These are phyloP conservation scores for Hypomontagnella submonticulosa DNA, from an alignment of 495 filamentous ascomycete species.

Conservation along the genomic window DNA sequence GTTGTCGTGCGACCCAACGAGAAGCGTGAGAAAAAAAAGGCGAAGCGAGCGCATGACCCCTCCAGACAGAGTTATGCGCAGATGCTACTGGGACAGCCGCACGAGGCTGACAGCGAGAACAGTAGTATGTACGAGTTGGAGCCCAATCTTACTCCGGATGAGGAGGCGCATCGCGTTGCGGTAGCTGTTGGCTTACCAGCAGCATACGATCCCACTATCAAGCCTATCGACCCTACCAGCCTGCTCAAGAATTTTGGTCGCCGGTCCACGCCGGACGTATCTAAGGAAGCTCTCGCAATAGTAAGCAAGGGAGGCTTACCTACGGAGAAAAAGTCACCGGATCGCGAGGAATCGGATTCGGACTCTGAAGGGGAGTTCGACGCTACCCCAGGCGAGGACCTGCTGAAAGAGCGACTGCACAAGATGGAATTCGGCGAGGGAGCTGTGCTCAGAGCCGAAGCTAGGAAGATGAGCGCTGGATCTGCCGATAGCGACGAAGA, in stretches of 20 bases:
- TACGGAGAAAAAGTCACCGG: constrained; percentile 40
- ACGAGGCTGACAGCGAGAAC: constrained; percentile 63
- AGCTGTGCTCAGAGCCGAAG: constrained; percentile 53
- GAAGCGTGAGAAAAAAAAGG: constrained; percentile 92
- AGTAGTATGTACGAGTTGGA: constrained; percentile 60
- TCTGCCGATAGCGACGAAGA: constrained; percentile 51
- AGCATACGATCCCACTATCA: constrained; percentile 65
- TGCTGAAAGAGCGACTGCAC: constrained; percentile 61
- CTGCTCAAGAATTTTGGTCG: constrained; percentile 41
- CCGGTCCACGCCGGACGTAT: constrained; percentile 43
- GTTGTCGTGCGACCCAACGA: constrained; percentile 92
- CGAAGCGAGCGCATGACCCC: constrained; percentile 85
- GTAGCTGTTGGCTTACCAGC: constrained; percentile 74
- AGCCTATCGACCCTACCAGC: constrained; percentile 57
- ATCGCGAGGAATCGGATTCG: constrained; percentile 62
- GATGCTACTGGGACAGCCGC: constrained; percentile 76
- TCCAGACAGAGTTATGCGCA: constrained; percentile 80
- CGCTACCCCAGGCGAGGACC: constrained; percentile 51
- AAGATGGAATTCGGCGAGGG: constrained; percentile 67
- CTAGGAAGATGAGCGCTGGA: constrained; percentile 42
- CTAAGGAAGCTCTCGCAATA: constrained; percentile 38
- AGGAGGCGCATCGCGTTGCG: constrained; percentile 77
- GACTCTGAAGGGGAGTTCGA: constrained; percentile 65
- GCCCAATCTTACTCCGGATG: constrained; percentile 60
- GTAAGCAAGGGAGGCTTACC: constrained; percentile 35